Conservation (phyloP, 1,139 yeast genomes). For the Dujonia santamariae region DNA sequence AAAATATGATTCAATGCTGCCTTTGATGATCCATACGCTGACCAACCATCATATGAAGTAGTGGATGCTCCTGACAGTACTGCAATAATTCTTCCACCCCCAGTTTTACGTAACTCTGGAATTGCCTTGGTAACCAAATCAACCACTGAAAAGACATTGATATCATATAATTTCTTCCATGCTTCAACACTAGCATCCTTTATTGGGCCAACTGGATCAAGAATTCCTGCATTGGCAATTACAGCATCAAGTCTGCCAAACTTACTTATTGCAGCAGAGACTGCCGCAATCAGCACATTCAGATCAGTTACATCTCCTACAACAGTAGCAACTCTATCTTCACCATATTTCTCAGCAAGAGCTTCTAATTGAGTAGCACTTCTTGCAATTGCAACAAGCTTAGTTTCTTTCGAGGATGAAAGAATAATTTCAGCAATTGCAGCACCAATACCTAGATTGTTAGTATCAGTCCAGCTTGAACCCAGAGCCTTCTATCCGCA, state of each 20-base stretch:
- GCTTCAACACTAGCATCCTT: constrained; percentile 44
- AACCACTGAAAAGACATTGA: constrained; percentile 78
- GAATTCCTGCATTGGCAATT: constrained; percentile 83
- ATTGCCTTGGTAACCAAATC: constrained; percentile 55
- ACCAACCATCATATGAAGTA: constrained; percentile 68
- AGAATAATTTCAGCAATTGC: constrained; percentile 60
- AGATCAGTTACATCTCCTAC: constrained; percentile 66
- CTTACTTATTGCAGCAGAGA: constrained; percentile 44
- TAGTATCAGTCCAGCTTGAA: constrained; percentile 10
- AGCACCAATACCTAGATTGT: constrained; percentile 65
- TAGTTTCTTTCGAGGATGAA: constrained; percentile 29
- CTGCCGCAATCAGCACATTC: constrained; percentile 34
- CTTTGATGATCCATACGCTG: constrained; percentile 86
- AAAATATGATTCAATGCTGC: constrained; percentile 84
- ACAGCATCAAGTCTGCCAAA: constrained; percentile 68
- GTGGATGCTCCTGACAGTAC: constrained; percentile 87
- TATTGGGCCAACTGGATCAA: constrained; percentile 72
- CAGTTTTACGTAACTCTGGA: constrained; percentile 52
- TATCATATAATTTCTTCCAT: constrained; percentile 68
- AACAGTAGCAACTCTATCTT: constrained; percentile 49
- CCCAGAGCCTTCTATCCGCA: background rate
- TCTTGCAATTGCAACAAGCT: constrained; percentile 74
- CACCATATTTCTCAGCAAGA: constrained; percentile 43
- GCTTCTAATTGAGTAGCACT: constrained; percentile 45
- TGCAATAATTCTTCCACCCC: constrained; percentile 60